Evolutionary conservation across 1,284 basidiomycete genomes (phyloP).

Genomic region (Anthracocystis setariae): DNA sequence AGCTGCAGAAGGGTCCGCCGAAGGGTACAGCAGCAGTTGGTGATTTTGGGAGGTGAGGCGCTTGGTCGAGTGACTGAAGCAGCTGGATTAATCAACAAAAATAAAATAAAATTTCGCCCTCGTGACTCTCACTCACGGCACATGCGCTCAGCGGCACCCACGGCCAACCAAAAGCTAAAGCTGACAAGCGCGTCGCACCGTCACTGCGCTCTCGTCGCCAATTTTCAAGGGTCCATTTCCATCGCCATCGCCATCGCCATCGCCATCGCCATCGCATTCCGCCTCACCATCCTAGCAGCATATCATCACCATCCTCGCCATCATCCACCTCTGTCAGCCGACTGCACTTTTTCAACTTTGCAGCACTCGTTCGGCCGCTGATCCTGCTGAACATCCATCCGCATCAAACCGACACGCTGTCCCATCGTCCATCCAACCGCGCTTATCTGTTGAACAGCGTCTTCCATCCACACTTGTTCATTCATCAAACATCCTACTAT

Average conservation of each 20-base stretch:
- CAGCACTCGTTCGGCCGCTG: too few species aligned
- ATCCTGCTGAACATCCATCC: background rate
- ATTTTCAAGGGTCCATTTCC: slow-evolving; percentile 40
- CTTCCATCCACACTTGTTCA: background rate
- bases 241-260: slow-evolving; percentile 31
- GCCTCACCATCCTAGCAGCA: slow-evolving; percentile 1
- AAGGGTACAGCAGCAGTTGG: too few species aligned
- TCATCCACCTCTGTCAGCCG: background rate
- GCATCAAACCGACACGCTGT: background rate
- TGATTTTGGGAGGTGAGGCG: too few species aligned
- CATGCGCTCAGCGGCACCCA: slow-evolving; percentile 3
- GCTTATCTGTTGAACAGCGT: background rate
- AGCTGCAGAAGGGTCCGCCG: background rate
- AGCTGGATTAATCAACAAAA: too few species aligned
- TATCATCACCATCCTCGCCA: background rate
- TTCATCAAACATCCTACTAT: background rate
- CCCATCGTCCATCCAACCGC: background rate
- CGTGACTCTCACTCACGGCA: too few species aligned
- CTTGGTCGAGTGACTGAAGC: slow-evolving; percentile 8
- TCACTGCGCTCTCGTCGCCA: slow-evolving; percentile 33
- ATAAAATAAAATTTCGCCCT: too few species aligned
- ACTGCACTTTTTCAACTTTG: background rate
- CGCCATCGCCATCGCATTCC: slow-evolving; percentile 20
- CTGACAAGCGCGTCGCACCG: slow-evolving; percentile 21
- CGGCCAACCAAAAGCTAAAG: background rate